Base-by-base conservation (phyloP, 2,329 filamentous ascomycete genomes). In the Monosporascus sp. region DNA sequence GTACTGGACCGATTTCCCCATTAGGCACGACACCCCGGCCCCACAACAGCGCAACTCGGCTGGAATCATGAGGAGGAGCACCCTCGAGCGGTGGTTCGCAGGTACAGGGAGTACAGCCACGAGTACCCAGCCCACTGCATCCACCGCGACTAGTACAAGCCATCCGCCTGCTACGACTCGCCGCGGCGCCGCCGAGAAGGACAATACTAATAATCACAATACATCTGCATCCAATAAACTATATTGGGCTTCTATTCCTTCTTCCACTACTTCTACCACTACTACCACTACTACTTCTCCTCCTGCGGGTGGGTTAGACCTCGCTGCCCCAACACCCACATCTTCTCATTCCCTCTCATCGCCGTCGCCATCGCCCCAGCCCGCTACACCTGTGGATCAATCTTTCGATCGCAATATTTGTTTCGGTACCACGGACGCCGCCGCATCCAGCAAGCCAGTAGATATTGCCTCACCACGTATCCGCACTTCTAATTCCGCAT, bases 341-440 rank as follows among this genome's bases (percentile, higher is more conserved):
- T 71, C 68, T 59, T 68, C 68, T 64, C 70, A 70, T 58, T 70
- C 69, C 59, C 61, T 71, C 66, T 65, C 65, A 53, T 65, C 65
- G 53, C 66, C 63, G 48, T 68, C 65, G 39, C 65, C 73, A 50
- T 73, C 74, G 56, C 73, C 75, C 54, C 73, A 75, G 60, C 74
- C 74, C 52, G 67, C 69, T 53, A 77, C 75, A 38, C 75, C 75
- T 57, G 67, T 65, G 61, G 70, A 71, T 57, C 63, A 66, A 54
- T 60, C 60, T 50, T 58, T 58, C 52, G 55, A 59, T 63, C 57
- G 58, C 62, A 60, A 57, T 65, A 58, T 63, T 52, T 60, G 63
- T 55, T 62, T 65, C 50, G 57, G 58, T 6, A 14, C 14, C 56
- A 56, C 61, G 56, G 56, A 49, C 43, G 52, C 56, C 43, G 47